These are phyloP conservation scores for Entomortierella beljakovae DNA, from an alignment of 192 early-diverging fungal genomes.

Conservation along the genomic window DNA sequence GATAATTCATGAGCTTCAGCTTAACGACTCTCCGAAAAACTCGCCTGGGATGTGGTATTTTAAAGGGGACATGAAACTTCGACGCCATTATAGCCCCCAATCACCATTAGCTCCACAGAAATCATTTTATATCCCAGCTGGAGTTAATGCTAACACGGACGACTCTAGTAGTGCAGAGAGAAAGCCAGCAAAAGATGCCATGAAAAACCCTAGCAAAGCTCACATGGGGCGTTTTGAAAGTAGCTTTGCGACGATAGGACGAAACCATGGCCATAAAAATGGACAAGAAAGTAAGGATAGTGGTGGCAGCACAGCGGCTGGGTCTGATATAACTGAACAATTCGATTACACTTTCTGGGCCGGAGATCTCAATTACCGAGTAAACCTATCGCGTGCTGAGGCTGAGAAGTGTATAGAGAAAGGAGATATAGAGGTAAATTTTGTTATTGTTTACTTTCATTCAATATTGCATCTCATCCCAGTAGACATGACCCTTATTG, in stretches of 20 bases:
- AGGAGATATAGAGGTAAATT: slow-evolving; percentile 60
- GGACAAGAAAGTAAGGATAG: background rate
- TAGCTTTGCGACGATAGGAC: too few relatives aligned
- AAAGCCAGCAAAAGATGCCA: background rate
- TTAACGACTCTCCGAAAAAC: slow-evolving; percentile 52
- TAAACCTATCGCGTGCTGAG: slow-evolving; percentile 61
- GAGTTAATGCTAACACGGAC: background rate
- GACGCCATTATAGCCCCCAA: slow-evolving; percentile 32
- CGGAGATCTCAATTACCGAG: slow-evolving; percentile 86
- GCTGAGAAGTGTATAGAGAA: slow-evolving; percentile 61
- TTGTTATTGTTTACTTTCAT: background rate
- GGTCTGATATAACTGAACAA: slow-evolving; percentile 55
- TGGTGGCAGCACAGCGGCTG: background rate
- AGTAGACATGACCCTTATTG: too few relatives aligned
- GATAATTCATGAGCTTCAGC: slow-evolving; percentile 59
- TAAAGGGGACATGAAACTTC: slow-evolving; percentile 47
- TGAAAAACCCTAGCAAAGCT: background rate
- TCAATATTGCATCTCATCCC: too few relatives aligned
- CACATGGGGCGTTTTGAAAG: too few relatives aligned
- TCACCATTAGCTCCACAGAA: background rate
- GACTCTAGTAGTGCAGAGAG: background rate
- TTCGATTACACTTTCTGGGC: slow-evolving; percentile 76
- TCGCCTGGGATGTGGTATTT: slow-evolving; percentile 42
- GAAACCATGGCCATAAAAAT: slow-evolving; percentile 9
- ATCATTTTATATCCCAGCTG: background rate